Evolutionary conservation across 108 stramenopile genomes (phyloP), one percentile per base, ranked within the genome.

Genomic region (Discostella pseudostelligera): DNA sequence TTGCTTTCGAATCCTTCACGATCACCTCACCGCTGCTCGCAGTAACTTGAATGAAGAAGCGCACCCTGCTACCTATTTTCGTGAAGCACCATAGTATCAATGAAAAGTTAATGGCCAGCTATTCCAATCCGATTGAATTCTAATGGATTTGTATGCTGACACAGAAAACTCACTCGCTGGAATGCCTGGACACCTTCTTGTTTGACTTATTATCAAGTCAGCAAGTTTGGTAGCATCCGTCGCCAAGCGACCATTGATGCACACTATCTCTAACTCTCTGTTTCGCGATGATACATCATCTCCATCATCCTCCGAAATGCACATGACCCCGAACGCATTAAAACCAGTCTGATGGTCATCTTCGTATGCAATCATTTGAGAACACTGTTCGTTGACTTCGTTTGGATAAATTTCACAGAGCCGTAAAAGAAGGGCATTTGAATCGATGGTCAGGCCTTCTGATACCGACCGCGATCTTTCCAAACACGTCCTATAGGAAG

Each of bases 311-410:
- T 62, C 40, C 17, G n/a, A 10, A 10, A 62, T 17, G 21, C 26
- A 4, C 11, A 71, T 44, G 28, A 47, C 61, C 14, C 70, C 70
- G 55, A 71, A 71, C 39, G 61, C 70, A 29, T 60, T 50, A 28
- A 71, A 61, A 32, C 1, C n/a, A 4, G 21, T 39, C 1, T 2
- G 2, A 11, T 8, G 9, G 10, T 65, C 47, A 46, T 71, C 60
- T 62, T 58, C 61, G n/a, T 29, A 14, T 22, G 42, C 21, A 9
- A 62, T 14, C 44, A 20, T 22, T 55, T 19, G 42, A 20, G 49
- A 42, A 45, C 24, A 17, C 28, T 53, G 39, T 16, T 7, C 6
- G 12, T 20, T 28, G 19, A 40, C 36, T 14, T 70, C 53, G 13
- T 56, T 32, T 45, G 40, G 17, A 20, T 62, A 46, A 12, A 62